A percentile compares a stretch with the other conserved stretches of the same genome.
These are phyloP conservation scores for Fusarium foetens DNA, from an alignment of 2,329 filamentous ascomycete species.

Conservation along the genomic window DNA sequence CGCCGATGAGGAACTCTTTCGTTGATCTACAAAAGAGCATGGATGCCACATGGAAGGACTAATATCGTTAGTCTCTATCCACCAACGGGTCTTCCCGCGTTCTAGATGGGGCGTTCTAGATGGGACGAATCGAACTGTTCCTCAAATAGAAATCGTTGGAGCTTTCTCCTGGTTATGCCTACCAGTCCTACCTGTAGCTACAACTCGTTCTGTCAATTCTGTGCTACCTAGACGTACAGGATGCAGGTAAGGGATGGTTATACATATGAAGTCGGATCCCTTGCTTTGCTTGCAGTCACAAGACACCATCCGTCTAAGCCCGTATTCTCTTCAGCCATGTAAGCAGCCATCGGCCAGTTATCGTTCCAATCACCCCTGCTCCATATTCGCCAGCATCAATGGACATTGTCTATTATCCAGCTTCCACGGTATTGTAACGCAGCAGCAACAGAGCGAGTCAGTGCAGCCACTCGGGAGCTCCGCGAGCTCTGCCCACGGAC, in stretches of 20 bases:
- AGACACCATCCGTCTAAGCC: conserved; percentile 1
- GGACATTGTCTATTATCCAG: neutral
- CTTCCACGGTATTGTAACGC: conserved; percentile 20
- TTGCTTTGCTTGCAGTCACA: conserved; percentile 4
- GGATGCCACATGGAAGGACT: conserved; percentile 30
- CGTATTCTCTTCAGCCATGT: conserved; percentile 13
- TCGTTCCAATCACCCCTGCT: neutral
- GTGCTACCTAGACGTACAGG: neutral
- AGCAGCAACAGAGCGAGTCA: conserved; percentile 4
- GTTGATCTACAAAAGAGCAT: conserved; percentile 26
- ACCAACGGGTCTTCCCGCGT: conserved; percentile 24
- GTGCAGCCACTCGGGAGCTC: conserved; percentile 33
- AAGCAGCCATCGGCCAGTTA: conserved; percentile 13
- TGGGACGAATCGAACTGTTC: conserved; percentile 5
- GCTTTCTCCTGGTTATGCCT: neutral
- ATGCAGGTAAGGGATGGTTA: conserved; percentile 17
- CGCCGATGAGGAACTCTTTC: neutral
- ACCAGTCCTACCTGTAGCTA: neutral
- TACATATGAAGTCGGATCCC: conserved; percentile 12
- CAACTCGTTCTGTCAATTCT: conserved; percentile 3
- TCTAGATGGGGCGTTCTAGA: conserved; percentile 3
- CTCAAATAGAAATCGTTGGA: neutral
- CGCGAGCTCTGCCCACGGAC: conserved; percentile 5
- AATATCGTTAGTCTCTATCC: conserved; percentile 17
- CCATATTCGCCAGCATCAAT: neutral